A percentile compares a stretch with the other conserved stretches of the same genome.
Conservation (phyloP, 805 yeast genomes). For the Komagataella populi region DNA sequence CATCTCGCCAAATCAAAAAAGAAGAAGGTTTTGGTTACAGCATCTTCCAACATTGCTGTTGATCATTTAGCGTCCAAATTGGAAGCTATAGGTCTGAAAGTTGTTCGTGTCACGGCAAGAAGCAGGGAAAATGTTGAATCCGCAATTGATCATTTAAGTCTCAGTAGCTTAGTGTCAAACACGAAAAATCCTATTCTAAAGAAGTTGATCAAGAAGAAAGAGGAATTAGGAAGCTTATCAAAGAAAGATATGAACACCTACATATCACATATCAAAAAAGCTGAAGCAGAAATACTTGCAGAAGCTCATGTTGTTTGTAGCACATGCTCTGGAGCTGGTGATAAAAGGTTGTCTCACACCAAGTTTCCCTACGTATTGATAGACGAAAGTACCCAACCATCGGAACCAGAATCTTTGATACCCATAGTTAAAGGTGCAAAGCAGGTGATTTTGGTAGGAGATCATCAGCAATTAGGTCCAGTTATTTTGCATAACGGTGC, state of each 20-base stretch:
- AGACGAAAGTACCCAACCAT: constrained; percentile 90
- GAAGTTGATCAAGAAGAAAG: constrained; percentile 42
- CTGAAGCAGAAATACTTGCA: constrained; percentile 36
- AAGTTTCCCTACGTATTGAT: constrained; percentile 69
- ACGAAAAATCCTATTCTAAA: constrained; percentile 42
- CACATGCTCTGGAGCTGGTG: constrained; percentile 92
- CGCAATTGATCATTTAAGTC: constrained; percentile 39
- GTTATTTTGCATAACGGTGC: constrained; percentile 72
- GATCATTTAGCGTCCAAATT: constrained; percentile 77
- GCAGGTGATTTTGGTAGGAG: constrained; percentile 82
- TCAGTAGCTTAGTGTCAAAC: constrained; percentile 36
- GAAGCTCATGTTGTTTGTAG: constrained; percentile 72
- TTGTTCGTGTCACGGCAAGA: constrained; percentile 64
- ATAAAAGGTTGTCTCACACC: constrained; percentile 37
- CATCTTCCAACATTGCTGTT: constrained; percentile 92
- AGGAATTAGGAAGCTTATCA: constrained; percentile 58
- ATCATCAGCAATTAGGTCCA: constrained; percentile 92
- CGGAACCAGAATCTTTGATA: constrained; percentile 84
- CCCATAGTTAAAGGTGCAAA: constrained; percentile 85
- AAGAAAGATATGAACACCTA: constrained; percentile 34
- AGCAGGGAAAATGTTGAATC: constrained; percentile 61
- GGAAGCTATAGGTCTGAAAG: constrained; percentile 56
- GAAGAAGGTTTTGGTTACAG: constrained; percentile 71
- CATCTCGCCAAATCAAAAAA: constrained; percentile 53
- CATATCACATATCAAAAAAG: constrained; percentile 23